Evolutionary conservation across 768 basidiomycete genomes (phyloP), one percentile per base, ranked within the genome.

Genomic region (Clavaria fumosa): DNA sequence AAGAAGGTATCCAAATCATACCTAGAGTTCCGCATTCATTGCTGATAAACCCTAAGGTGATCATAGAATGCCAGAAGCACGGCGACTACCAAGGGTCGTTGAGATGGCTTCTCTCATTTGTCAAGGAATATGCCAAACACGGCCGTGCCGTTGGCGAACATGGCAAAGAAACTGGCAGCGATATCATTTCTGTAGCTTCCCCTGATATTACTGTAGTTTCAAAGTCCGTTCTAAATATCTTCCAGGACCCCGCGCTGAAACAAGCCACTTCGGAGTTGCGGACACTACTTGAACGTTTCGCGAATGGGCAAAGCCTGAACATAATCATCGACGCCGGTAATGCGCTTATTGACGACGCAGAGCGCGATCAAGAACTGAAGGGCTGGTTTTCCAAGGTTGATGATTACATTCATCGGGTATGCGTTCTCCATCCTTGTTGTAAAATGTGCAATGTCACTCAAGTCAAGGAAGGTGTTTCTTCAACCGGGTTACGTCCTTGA

Each of bases 41-140:
- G 5, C 15, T 23, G 5, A 19, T 19, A n/a, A 9, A 4, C 11
- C 3, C 31, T 2, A 38, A 78, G 74, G 78, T 81, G 24, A 72
- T 95, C 37, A 67, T 91, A 41, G 91, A 96, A 51, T 90, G 85
- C 53, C 90, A 95, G 58, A 78, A 79, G 51, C 89, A 93, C 57
- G 67, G 77, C 37, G 81, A 93, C 52, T 96, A 95, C 57, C 84
- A 89, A 47, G 75, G 75, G 41, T 71, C 75, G 5, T 63, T 88
- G 33, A 61, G 60, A n/a, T 86, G 84, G 84, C 60, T 86, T 4
- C 59, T 88, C 22, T 56, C 60, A 18, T 65, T 66, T 39, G 45
- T 81, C 9, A 70, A 75, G 45, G 67, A 77, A 41, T 88, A 84
- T 45, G 69, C 64, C 5, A 47, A 47, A 1, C 69, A 77, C 41